These are phyloP conservation scores for Proliferodiscus dingleyae DNA, from an alignment of 2,329 filamentous ascomycete species.

Conservation along the genomic window DNA sequence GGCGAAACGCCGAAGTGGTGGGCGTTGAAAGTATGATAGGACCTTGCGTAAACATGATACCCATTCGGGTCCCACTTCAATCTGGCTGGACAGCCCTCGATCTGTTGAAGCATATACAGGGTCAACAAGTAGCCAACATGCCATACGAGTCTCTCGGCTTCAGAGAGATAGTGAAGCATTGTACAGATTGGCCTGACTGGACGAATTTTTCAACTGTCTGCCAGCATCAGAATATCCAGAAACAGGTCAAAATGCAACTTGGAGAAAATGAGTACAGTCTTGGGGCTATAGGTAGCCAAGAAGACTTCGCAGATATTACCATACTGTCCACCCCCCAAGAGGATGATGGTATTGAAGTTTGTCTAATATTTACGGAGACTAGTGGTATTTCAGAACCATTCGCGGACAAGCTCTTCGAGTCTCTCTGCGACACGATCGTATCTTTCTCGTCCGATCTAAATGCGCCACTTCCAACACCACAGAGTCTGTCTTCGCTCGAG, in stretches of 20 bases:
- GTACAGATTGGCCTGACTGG: slow-evolving; percentile 16
- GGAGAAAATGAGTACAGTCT: slow-evolving; percentile 9
- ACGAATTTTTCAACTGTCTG: slow-evolving; percentile 11
- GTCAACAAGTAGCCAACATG: slow-evolving; percentile 12
- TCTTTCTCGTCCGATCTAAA: slow-evolving; percentile 2
- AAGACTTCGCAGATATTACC: slow-evolving; percentile 12
- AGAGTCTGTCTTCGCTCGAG: not conserved
- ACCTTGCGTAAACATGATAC: slow-evolving; percentile 39
- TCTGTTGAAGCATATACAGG: slow-evolving; percentile 9
- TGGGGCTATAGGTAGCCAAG: slow-evolving; percentile 9
- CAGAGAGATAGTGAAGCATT: slow-evolving; percentile 13
- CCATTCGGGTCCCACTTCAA: slow-evolving; percentile 30
- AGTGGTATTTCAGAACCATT: slow-evolving; percentile 2
- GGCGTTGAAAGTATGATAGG: slow-evolving; percentile 39
- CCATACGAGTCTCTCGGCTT: slow-evolving; percentile 17
- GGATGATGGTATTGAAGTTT: slow-evolving; percentile 10
- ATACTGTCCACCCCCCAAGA: slow-evolving; percentile 9
- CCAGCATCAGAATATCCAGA: slow-evolving; percentile 18
- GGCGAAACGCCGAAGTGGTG: slow-evolving; percentile 9
- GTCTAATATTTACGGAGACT: slow-evolving; percentile 7
- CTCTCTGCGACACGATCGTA: slow-evolving; percentile 1
- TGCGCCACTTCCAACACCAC: slow-evolving; percentile 1
- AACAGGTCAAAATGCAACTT: not conserved
- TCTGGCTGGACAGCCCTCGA: slow-evolving; percentile 6
- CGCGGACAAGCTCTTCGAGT: slow-evolving; percentile 7